phyloP scores from a whole-genome alignment of 768 basidiomycete genomes.

The Termitomyces sp. region DNA sequence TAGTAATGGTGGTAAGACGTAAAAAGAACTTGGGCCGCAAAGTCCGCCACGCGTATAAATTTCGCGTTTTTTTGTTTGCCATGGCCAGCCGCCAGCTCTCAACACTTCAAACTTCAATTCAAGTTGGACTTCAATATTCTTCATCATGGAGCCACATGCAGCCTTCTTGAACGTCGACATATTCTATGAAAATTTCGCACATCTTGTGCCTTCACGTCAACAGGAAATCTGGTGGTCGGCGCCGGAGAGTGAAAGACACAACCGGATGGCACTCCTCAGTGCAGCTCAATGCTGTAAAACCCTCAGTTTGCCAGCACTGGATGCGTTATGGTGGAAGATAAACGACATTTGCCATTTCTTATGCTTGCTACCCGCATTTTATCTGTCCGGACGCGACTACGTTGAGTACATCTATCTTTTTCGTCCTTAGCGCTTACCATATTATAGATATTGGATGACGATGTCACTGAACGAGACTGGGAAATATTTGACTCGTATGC shows the following conservation, averaged over 20 bases:
- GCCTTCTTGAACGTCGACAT: conserved; percentile 3
- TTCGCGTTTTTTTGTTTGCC: too few relatives aligned
- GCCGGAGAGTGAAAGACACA: not conserved
- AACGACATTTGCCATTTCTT: conserved; percentile 4
- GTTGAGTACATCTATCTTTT: not conserved
- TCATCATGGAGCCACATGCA: not conserved
- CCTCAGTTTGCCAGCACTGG: conserved; percentile 3
- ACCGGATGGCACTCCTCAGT: not conserved
- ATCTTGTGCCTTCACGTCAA: not conserved
- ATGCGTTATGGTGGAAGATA: conserved; percentile 7
- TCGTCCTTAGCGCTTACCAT: not conserved
- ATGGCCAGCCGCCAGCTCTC: not conserved
- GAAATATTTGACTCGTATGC: conserved; percentile 6
- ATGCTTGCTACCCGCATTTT: conserved; percentile 3
- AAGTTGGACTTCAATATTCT: too few relatives aligned
- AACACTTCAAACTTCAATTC: not conserved
- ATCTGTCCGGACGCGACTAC: not conserved
- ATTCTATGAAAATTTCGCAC: conserved; percentile 5
- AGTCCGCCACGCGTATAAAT: too few relatives aligned
- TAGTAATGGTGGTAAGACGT: too few relatives aligned
- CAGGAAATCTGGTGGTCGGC: not conserved
- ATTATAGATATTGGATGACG: conserved; percentile 1
- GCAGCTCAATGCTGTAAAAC: conserved; percentile 6
- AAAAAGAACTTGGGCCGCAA: too few relatives aligned
- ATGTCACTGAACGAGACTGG: conserved; percentile 2